Evolutionary conservation across 1,284 basidiomycete species (phyloP).

Genomic region (Apiotrichum veenhuisii): DNA sequence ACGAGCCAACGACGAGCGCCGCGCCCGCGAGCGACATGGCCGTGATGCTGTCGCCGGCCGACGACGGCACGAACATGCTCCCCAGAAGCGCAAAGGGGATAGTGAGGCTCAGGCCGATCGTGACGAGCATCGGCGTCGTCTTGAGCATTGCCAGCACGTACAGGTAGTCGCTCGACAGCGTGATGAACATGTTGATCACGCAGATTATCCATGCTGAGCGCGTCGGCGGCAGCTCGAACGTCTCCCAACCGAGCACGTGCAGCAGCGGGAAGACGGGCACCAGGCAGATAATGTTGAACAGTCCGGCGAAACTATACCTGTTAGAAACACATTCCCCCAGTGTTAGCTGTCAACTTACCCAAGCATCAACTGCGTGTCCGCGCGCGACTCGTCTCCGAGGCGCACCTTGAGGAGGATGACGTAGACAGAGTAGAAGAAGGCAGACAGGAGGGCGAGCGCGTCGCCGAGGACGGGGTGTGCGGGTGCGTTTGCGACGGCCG

Average conservation of each 20-base stretch:
- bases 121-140: conserved; percentile 82
- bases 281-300: conserved; percentile 76
- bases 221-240: conserved; percentile 67
- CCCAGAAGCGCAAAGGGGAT: conserved; percentile 57
- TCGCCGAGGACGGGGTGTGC: conserved; percentile 63
- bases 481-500: conserved; percentile 18
- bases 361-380: conserved; percentile 90
- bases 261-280: conserved; percentile 81
- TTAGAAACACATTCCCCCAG: background rate
- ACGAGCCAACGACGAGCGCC: conserved; percentile 57
- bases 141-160: conserved; percentile 92
- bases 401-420: conserved; percentile 86
- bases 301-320: conserved; percentile 65
- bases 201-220: conserved; percentile 62
- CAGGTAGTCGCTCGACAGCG: conserved; percentile 76
- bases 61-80: conserved; percentile 38
- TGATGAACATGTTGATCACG: conserved; percentile 80
- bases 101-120: conserved; percentile 89
- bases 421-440: conserved; percentile 85
- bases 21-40: conserved; percentile 59
- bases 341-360: conserved; percentile 52
- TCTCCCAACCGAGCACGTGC: conserved; percentile 70
- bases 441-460: conserved; percentile 71
- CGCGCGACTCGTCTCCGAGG: conserved; percentile 74
- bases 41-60: conserved; percentile 51